Evolutionary conservation across 441 rosid genomes (phyloP), one percentile per base, ranked within the genome.

Genomic region (Arabidopsis hybrid): DNA sequence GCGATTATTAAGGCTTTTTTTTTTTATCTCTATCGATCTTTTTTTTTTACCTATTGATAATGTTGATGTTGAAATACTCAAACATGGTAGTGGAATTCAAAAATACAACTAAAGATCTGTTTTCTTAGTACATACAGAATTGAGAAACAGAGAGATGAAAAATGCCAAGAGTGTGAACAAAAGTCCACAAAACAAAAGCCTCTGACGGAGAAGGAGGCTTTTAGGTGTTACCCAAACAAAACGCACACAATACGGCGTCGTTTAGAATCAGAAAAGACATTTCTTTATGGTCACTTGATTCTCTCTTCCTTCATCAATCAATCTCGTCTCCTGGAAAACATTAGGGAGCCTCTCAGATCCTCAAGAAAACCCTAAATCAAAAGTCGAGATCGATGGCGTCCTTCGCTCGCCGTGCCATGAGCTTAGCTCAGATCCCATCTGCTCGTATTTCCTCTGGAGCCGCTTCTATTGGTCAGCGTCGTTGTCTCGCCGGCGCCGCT

Each of bases 401-500:
- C 34, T 10, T 76, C 16, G 82, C 87, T 80, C 88, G 86, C 60
- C 83, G 80, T 73, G 86, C 77, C 17, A 77, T 77, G 26, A 42
- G 75, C 50, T 57, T 79, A 26, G 67, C 79, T 49, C 86, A 87
- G 31, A 52, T 76, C 46, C 71, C 81, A 32, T 75, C 87, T 38
- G 62, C 80, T 26, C 80, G 82, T 9, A 14, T 77, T 1, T 29
- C 87, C 12, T 81, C 84, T 35, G 36, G 8, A 36, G 21, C 36
- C 43, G 81, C 80, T 52, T 67, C 82, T 62, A 78, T 88, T 51
- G 29, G 82, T 76, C 85, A 86, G 72, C 83, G 91, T 67, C 92
- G 89, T 12, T 88, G 91, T 55, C 80, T 87, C 7, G 87, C 92
- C 52, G 87, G 88, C 61, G 85, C 91, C 34, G 88, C 92, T 16